phyloP scores from a whole-genome alignment of 495 filamentous ascomycete species.

The Schizothecium vesticola region DNA sequence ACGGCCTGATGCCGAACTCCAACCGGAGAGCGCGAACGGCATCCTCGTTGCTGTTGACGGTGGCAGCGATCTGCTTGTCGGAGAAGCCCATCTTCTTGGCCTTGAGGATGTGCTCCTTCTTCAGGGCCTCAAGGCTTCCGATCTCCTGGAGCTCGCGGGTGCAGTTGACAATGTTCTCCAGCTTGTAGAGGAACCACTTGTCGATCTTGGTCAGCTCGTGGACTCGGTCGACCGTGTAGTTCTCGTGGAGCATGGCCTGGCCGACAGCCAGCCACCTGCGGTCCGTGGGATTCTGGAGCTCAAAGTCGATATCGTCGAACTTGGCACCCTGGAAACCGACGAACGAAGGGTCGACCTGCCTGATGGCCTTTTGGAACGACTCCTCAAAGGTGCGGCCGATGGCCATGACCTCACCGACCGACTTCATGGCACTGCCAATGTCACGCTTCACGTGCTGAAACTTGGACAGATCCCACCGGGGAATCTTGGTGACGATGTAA shows the following conservation, averaged over 20 bases:
- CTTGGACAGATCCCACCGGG: constrained; percentile 94
- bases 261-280: constrained; percentile 95
- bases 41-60: constrained; percentile 82
- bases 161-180: constrained; percentile 91
- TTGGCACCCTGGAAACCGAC: constrained; percentile 91
- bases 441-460: constrained; percentile 98
- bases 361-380: constrained; percentile 97
- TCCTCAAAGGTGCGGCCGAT: constrained; percentile 98
- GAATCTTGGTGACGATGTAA: constrained; percentile 98
- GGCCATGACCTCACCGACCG: constrained; percentile 97
- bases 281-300: constrained; percentile 86
- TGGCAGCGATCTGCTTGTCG: constrained; percentile 85
- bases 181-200: constrained; percentile 96
- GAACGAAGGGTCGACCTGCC: constrained; percentile 89
- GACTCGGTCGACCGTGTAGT: constrained; percentile 82
- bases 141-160: constrained; percentile 80
- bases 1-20: constrained; percentile 79
- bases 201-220: constrained; percentile 95
- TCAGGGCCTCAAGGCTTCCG: constrained; percentile 78
- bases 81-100: constrained; percentile 98
- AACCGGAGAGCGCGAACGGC: constrained; percentile 80
- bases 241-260: constrained; percentile 95
- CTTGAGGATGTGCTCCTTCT: constrained; percentile 78
- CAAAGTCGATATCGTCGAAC: constrained; percentile 88
- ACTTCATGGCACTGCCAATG: constrained; percentile 97